phyloP scores from a whole-genome alignment of 768 basidiomycete species.

The Mycena haematopus region DNA sequence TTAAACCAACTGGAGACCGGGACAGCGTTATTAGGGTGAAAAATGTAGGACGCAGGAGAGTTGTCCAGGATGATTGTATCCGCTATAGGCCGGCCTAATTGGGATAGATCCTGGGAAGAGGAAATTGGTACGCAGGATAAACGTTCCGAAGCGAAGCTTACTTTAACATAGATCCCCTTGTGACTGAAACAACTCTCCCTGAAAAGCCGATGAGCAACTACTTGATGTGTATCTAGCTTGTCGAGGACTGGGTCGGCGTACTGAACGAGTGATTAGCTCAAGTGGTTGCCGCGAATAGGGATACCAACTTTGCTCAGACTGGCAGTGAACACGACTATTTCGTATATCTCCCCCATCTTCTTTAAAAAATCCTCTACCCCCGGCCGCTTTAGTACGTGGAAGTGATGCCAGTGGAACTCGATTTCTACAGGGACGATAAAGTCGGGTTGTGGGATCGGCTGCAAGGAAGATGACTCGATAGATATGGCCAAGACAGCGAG shows the following conservation, averaged over 20 bases:
- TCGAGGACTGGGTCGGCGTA: conserved; percentile 99
- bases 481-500: not conserved
- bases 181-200: conserved; percentile 99
- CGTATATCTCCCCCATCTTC: conserved; percentile 98
- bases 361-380: conserved; percentile 97
- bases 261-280: conserved; percentile 46
- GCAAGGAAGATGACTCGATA: conserved; percentile 22
- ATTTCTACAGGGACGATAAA: conserved; percentile 99
- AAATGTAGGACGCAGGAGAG: conserved; percentile 98
- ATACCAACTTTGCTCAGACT: conserved; percentile 89
- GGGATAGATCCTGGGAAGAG: conserved; percentile 83
- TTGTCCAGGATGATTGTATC: conserved; percentile 99
- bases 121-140: not conserved
- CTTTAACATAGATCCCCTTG: conserved; percentile 99
- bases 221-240: conserved; percentile 91
- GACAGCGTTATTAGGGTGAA: conserved; percentile 98
- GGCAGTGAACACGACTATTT: conserved; percentile 97
- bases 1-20: conserved; percentile 99
- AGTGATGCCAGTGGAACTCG: conserved; percentile 97
- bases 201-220: conserved; percentile 94
- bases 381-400: conserved; percentile 98
- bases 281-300: conserved; percentile 5
- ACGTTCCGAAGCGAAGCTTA: conserved; percentile 39
- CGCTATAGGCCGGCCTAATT: conserved; percentile 91
- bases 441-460: conserved; percentile 95